A percentile compares a stretch with the other conserved stretches of the same genome.
These are phyloP conservation scores for Chrysoporthe puriensis DNA, from an alignment of 2,329 filamentous ascomycete genomes.

Conservation along the genomic window DNA sequence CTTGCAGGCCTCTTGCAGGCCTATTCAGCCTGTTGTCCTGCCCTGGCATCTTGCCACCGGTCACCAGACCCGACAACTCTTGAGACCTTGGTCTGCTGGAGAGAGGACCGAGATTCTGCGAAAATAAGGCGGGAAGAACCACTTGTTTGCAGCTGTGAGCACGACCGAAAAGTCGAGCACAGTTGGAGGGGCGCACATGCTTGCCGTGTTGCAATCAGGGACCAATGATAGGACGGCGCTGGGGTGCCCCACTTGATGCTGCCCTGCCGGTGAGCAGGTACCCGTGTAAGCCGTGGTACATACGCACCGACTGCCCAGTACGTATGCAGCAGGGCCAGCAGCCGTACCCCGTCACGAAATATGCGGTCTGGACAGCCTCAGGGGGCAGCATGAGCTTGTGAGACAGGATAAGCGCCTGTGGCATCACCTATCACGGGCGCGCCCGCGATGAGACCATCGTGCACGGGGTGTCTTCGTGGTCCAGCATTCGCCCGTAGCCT, in stretches of 20 bases:
- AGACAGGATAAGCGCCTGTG: neutral
- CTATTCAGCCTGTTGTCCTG: too few species aligned
- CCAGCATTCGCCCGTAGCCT: too few species aligned
- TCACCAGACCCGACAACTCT: too few species aligned
- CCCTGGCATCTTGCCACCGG: too few species aligned
- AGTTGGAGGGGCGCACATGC: neutral
- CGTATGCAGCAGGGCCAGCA: neutral
- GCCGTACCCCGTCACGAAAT: neutral
- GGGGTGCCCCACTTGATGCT: neutral
- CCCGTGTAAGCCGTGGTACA: neutral
- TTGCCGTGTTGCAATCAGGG: neutral
- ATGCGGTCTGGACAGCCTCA: neutral
- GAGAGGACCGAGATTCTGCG: too few species aligned
- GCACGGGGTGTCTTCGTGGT: neutral
- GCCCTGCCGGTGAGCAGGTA: neutral
- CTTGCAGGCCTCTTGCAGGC: too few species aligned
- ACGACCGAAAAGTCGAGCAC: neutral
- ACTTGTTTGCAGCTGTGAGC: too few species aligned
- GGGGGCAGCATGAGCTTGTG: neutral
- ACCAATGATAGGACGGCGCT: neutral
- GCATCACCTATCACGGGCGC: neutral
- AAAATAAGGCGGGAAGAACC: too few species aligned
- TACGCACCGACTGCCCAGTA: too few species aligned
- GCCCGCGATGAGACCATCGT: neutral
- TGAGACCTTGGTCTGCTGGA: fast-evolving